Percentiles rank a stretch among this genome's conserved stretches.
Evolutionary conservation across 2,329 filamentous ascomycete species (phyloP).

Genomic region (Penicillium olsonii): DNA sequence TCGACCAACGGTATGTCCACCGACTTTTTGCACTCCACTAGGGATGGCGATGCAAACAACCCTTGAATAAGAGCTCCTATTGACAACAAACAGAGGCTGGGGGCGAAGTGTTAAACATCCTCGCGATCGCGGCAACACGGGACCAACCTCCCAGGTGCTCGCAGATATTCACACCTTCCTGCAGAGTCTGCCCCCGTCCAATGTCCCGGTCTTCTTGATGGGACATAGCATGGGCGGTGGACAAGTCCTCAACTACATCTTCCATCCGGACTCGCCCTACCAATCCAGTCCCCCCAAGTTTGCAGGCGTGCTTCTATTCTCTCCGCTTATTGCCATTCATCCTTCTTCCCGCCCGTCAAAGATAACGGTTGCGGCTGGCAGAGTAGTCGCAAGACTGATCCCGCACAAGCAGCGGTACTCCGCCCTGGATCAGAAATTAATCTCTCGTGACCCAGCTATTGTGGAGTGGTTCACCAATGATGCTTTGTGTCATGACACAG

Average conservation of each 20-base stretch:
- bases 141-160: conserved; percentile 71
- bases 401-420: conserved; percentile 69
- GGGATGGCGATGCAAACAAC: not conserved
- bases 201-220: conserved; percentile 69
- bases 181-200: conserved; percentile 52
- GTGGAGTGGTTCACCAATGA: conserved; percentile 65
- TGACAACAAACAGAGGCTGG: conserved; percentile 63
- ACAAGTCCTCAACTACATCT: conserved; percentile 65
- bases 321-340: conserved; percentile 76
- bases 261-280: conserved; percentile 34
- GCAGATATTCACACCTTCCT: conserved; percentile 79
- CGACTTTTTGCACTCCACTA: not conserved
- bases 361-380: conserved; percentile 65
- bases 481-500: conserved; percentile 74
- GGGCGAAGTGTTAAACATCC: conserved; percentile 67
- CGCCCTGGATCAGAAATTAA: conserved; percentile 61
- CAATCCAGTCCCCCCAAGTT: conserved; percentile 52
- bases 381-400: conserved; percentile 67
- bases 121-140: conserved; percentile 69
- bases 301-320: conserved; percentile 72
- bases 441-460: conserved; percentile 69
- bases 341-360: conserved; percentile 63
- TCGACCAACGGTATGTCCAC: conserved; percentile 69
- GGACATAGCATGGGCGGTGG: conserved; percentile 92
- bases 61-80: not conserved